phyloP scores from a whole-genome alignment of 164 flowering plant species.

The Taxillus chinensis region DNA sequence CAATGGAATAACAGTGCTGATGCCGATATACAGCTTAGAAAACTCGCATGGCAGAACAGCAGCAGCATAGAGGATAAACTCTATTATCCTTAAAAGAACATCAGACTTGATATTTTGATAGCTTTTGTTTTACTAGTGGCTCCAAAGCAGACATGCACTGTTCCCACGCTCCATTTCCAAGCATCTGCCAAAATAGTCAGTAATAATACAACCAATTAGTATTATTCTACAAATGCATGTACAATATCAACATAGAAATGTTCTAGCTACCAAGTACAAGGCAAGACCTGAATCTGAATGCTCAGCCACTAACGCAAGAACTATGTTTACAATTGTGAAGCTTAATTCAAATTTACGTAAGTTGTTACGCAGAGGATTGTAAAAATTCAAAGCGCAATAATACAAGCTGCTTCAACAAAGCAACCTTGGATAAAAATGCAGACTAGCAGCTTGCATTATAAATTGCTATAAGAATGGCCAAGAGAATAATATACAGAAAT shows the following conservation, averaged over 20 bases:
- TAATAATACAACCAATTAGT: not conserved
- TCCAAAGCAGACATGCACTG: constrained; percentile 89
- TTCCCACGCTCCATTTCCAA: constrained; percentile 83
- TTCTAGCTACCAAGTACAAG: too few species aligned
- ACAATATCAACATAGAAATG: not conserved
- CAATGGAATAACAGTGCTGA: not conserved
- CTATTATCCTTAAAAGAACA: not conserved
- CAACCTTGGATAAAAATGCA: too few species aligned
- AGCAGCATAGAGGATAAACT: constrained; percentile 4
- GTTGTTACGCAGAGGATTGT: too few species aligned
- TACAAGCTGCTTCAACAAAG: too few species aligned
- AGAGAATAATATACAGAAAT: too few species aligned
- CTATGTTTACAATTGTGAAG: too few species aligned
- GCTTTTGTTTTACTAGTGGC: constrained; percentile 66
- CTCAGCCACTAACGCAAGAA: too few species aligned
- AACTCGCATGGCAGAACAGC: constrained; percentile 7
- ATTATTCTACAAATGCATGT: not conserved
- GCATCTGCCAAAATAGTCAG: constrained; percentile 46
- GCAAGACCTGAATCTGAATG: too few species aligned
- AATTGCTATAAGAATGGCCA: too few species aligned
- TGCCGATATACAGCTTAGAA: constrained; percentile 11
- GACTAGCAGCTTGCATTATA: too few species aligned
- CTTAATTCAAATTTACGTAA: too few species aligned
- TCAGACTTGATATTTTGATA: constrained; percentile 64
- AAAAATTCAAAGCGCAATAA: too few species aligned